These are phyloP conservation scores for Tephrocybe sp. DNA, from an alignment of 768 basidiomycete species.

Conservation along the genomic window DNA sequence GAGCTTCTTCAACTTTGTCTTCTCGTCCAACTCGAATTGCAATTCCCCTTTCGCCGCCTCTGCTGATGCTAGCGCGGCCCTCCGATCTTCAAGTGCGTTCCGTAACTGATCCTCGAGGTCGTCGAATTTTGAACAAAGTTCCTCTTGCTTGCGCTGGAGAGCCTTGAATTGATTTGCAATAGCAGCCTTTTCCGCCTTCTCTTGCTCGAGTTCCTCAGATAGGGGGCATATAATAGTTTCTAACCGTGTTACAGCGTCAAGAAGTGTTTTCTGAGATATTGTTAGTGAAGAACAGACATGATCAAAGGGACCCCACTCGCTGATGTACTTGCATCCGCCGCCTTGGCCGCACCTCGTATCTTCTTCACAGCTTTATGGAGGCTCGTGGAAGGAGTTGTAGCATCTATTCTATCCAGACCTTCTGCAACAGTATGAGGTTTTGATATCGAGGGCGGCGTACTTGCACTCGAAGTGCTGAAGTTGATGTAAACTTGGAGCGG, in stretches of 20 bases:
- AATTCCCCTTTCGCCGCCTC: slow-evolving; percentile 1
- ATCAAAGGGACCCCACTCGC: background rate
- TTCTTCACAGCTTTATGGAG: slow-evolving; percentile 12
- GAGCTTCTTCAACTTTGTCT: background rate
- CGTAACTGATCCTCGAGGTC: background rate
- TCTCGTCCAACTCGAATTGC: slow-evolving; percentile 1
- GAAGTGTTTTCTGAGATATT: slow-evolving; percentile 1
- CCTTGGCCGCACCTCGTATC: slow-evolving; percentile 2
- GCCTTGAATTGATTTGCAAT: background rate
- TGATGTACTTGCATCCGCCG: background rate
- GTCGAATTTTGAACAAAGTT: background rate
- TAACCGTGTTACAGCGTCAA: slow-evolving; percentile 3
- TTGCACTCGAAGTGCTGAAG: slow-evolving; percentile 4
- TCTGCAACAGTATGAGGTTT: slow-evolving; percentile 1
- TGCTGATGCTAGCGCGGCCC: background rate
- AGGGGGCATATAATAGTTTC: background rate
- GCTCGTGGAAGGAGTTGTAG: background rate
- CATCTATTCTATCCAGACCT: slow-evolving; percentile 1
- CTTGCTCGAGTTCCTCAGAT: slow-evolving; percentile 4
- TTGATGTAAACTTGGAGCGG: slow-evolving; percentile 15
- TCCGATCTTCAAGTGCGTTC: background rate
- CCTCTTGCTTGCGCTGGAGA: background rate
- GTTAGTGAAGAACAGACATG: background rate
- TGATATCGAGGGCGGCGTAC: background rate
- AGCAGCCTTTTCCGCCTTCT: slow-evolving; percentile 4